Evolutionary conservation across 225 moss, liverwort and hornwort genomes (phyloP), one percentile per base, ranked within the genome.

Genomic region (Climacium dendroides): DNA sequence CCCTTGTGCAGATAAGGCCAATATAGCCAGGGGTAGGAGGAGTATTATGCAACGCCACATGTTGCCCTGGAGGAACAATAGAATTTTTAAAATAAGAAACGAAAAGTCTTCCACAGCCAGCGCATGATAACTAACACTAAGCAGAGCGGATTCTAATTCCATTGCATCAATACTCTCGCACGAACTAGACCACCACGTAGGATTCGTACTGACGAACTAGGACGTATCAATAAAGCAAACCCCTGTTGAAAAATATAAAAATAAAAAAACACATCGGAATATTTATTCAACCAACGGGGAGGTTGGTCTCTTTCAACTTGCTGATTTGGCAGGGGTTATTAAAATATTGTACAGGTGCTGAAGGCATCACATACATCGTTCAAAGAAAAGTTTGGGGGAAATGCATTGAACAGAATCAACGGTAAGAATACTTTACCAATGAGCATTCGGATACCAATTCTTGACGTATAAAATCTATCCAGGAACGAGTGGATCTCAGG

Each of bases 391-490:
- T 39, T 19, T 26, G 1, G 4, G 19, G 59, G 47, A 63, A 78
- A 69, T 48, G 55, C 34, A 74, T 39, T 43, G 60, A 77, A 74
- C 76, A 66, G n/a, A 81, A 85, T 58, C 64, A 77, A 85, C 28
- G 47, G 45, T 35, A 48, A 60, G 62, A 64, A 74, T 48, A 32
- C 39, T 90, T 85, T 90, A 97, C 97, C 97, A 79, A 97, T 97
- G 69, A 96, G 95, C 97, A 97, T 97, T 73, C 96, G 95, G 76
- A 97, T 97, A 78, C 96, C 97, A 86, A 97, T 97, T 64, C 96
- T 92, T 52, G 95, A 95, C 97, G 96, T 94, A 87, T 97, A 97
- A 91, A 97, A 97, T 43, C 94, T 90, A 65, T 97, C 97, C 85
- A 96, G 94, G 86, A 97, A 97, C 90, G 92, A 92, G 84, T 97